phyloP scores from a whole-genome alignment of 371 early-diverging fungal species.

The Saksenaea oblongispora region DNA sequence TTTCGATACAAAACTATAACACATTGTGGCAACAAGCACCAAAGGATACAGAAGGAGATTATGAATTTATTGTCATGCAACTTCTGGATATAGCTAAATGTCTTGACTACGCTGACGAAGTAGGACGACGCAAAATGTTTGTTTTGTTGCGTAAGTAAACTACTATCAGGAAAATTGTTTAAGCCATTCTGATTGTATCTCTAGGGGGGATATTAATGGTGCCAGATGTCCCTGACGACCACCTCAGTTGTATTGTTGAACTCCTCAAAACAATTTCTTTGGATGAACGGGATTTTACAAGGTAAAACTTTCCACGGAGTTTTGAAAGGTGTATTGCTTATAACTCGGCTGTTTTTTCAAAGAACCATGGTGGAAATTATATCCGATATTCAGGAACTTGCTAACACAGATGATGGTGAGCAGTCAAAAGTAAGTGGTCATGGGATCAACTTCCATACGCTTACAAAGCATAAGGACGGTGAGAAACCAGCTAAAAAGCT shows the following conservation, averaged over 20 bases:
- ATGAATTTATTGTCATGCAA: slow-evolving; percentile 79
- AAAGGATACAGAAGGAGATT: slow-evolving; percentile 61
- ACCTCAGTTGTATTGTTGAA: slow-evolving; percentile 69
- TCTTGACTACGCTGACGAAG: slow-evolving; percentile 88
- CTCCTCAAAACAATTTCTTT: slow-evolving; percentile 73
- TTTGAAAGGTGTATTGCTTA: background rate
- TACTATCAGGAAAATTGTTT: background rate
- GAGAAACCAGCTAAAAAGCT: slow-evolving; percentile 16
- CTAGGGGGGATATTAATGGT: slow-evolving; percentile 69
- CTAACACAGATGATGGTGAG: slow-evolving; percentile 10
- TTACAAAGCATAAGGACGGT: background rate
- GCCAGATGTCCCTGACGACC: slow-evolving; percentile 71
- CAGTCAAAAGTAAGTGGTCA: background rate
- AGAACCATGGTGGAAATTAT: slow-evolving; percentile 79
- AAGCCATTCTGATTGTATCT: slow-evolving; percentile 1
- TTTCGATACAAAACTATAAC: slow-evolving; percentile 67
- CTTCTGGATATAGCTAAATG: slow-evolving; percentile 72
- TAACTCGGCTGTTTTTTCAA: background rate
- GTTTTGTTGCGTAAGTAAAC: slow-evolving; percentile 63
- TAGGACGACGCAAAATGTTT: slow-evolving; percentile 81
- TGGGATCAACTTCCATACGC: background rate
- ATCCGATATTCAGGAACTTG: slow-evolving; percentile 39
- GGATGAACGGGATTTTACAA: slow-evolving; percentile 86
- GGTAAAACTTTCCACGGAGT: slow-evolving; percentile 32
- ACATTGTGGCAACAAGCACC: slow-evolving; percentile 60